Percentiles rank a stretch among this genome's conserved stretches.
Evolutionary conservation across 2,329 filamentous ascomycete species (phyloP).

Genomic region (Fusarium sp.): DNA sequence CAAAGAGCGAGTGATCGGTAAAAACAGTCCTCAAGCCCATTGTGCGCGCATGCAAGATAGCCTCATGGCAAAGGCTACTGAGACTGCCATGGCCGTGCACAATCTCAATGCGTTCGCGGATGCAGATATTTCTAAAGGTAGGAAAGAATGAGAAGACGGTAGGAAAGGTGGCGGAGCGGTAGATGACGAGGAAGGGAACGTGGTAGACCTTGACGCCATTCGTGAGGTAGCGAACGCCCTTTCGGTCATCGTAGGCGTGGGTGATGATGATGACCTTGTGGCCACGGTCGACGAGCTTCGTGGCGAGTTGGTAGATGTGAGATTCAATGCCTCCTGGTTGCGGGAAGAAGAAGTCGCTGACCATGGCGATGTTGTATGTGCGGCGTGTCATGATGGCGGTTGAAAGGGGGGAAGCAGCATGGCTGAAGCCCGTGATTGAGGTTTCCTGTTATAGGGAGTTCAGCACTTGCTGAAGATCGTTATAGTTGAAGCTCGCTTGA

Average conservation of each 20-base stretch:
- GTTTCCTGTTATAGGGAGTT: not conserved
- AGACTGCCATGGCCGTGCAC: constrained; percentile 97
- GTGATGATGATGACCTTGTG: constrained; percentile 99
- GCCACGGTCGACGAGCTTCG: constrained; percentile 95
- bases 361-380: constrained; percentile 84
- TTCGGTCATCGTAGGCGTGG: constrained; percentile 91
- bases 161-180: constrained; percentile 91
- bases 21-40: constrained; percentile 98
- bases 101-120: constrained; percentile 95
- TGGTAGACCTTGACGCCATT: constrained; percentile 99
- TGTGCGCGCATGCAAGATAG: constrained; percentile 91
- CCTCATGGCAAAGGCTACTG: constrained; percentile 93
- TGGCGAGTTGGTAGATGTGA: constrained; percentile 97
- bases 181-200: constrained; percentile 95
- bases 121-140: constrained; percentile 94
- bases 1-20: constrained; percentile 97
- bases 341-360: constrained; percentile 99
- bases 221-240: constrained; percentile 92
- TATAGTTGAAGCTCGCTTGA: not conserved
- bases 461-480: constrained; percentile 22
- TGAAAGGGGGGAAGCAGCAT: constrained; percentile 32
- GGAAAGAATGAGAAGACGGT: constrained; percentile 99
- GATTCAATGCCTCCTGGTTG: constrained; percentile 97
- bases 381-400: constrained; percentile 62
- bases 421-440: constrained; percentile 10